Evolutionary conservation across 2,329 filamentous ascomycete genomes (phyloP).

Genomic region (Colletotrichum filicis): DNA sequence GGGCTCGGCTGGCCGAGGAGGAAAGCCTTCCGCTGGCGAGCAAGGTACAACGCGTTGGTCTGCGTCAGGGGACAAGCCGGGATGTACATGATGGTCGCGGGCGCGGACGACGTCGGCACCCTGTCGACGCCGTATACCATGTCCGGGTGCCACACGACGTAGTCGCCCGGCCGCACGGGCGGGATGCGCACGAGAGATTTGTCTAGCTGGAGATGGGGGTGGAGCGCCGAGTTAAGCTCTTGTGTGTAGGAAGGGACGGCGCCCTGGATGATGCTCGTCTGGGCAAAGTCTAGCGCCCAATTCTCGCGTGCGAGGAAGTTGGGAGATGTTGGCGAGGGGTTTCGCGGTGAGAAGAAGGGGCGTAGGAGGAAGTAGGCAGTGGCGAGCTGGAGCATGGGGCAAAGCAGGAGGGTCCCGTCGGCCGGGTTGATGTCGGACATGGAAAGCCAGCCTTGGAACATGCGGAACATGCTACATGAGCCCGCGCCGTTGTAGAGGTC

Average conservation of each 20-base stretch:
- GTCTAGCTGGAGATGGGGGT: conserved; percentile 77
- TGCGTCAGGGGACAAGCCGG: conserved; percentile 61
- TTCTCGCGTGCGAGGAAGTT: conserved; percentile 58
- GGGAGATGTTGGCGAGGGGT: conserved; percentile 46
- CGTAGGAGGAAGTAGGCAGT: conserved; percentile 83
- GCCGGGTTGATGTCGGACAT: conserved; percentile 68
- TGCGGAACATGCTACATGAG: conserved; percentile 67
- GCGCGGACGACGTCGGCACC: conserved; percentile 10
- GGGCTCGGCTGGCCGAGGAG: conserved; percentile 52
- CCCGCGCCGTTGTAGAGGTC: conserved; percentile 69
- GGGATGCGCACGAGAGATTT: conserved; percentile 78
- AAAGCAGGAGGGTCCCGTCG: conserved; percentile 79
- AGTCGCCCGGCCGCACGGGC: conserved; percentile 77
- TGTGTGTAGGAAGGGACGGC: conserved; percentile 76
- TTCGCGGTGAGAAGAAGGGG: conserved; percentile 72
- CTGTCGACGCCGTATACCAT: conserved; percentile 77
- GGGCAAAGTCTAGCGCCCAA: conserved; percentile 61
- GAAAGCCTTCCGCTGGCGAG: conserved; percentile 61
- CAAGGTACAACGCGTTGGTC: conserved; percentile 67
- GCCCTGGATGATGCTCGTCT: conserved; percentile 72
- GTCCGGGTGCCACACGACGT: conserved; percentile 80
- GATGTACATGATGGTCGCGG: conserved; percentile 50
- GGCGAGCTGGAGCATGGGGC: conserved; percentile 70
- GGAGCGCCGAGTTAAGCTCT: conserved; percentile 74
- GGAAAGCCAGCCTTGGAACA: conserved; percentile 68